phyloP scores from a whole-genome alignment of 2,329 filamentous ascomycete species.

The Hysterium pulicare region DNA sequence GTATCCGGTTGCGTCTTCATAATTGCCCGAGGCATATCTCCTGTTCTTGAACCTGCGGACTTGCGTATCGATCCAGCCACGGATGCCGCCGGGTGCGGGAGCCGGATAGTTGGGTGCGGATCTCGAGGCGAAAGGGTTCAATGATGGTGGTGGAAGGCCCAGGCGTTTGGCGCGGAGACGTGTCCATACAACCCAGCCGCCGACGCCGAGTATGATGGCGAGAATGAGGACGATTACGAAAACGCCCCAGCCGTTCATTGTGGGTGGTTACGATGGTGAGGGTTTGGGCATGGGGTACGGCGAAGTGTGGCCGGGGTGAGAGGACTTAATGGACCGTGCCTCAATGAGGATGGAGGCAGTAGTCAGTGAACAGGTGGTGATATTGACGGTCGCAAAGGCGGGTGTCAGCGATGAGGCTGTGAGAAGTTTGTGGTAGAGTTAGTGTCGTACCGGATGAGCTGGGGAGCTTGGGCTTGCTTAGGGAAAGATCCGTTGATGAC shows the following conservation, averaged over 20 bases:
- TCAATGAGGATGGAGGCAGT: too few species aligned
- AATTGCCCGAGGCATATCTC: slow-evolving; percentile 66
- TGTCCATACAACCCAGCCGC: slow-evolving; percentile 68
- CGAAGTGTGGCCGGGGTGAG: neutral
- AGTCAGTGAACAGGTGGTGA: too few species aligned
- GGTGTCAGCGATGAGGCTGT: too few species aligned
- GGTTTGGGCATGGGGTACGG: neutral
- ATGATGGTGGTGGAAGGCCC: slow-evolving; percentile 68
- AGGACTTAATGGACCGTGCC: neutral
- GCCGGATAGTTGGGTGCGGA: slow-evolving; percentile 47
- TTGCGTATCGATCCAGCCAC: slow-evolving; percentile 71
- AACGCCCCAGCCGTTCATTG: slow-evolving; percentile 47
- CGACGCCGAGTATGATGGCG: slow-evolving; percentile 60
- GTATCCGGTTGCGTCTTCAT: slow-evolving; percentile 61
- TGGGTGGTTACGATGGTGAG: neutral
- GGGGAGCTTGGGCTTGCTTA: too few species aligned
- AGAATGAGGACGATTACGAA: slow-evolving; percentile 70
- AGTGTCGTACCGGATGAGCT: too few species aligned
- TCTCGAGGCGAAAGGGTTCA: slow-evolving; percentile 63
- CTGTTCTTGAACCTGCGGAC: slow-evolving; percentile 62
- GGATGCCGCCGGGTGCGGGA: slow-evolving; percentile 59
- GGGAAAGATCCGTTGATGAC: too few species aligned
- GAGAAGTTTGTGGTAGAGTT: too few species aligned
- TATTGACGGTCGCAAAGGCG: too few species aligned
- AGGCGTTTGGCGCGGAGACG: slow-evolving; percentile 70